These are phyloP conservation scores for Pythium vanterpoolii DNA, from an alignment of 352 stramenopile genomes.

Conservation along the genomic window DNA sequence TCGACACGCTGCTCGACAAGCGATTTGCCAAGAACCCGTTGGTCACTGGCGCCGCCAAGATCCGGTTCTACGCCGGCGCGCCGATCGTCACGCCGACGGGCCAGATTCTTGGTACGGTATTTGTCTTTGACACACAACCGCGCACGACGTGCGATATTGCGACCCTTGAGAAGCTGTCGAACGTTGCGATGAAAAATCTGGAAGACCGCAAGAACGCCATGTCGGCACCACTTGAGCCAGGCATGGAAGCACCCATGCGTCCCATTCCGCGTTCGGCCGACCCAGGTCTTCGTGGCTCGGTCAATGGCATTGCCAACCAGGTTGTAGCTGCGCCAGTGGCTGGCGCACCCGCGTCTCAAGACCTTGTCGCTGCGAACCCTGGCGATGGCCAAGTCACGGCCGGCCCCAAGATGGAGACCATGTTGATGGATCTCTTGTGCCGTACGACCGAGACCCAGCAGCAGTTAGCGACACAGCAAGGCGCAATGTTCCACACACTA, in stretches of 20 bases:
- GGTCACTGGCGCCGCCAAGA: slow-evolving; percentile 79
- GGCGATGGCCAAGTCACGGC: slow-evolving; percentile 80
- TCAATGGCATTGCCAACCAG: slow-evolving; percentile 78
- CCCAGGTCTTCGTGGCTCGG: slow-evolving; percentile 50
- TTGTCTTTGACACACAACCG: slow-evolving; percentile 86
- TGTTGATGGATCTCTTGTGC: slow-evolving; percentile 88
- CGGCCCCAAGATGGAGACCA: slow-evolving; percentile 88
- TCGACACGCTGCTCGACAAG: slow-evolving; percentile 84
- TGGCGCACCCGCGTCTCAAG: slow-evolving; percentile 52
- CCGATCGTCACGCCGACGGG: slow-evolving; percentile 78
- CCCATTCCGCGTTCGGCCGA: slow-evolving; percentile 27
- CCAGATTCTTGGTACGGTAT: slow-evolving; percentile 83
- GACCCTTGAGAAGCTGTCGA: slow-evolving; percentile 85
- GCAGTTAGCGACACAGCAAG: slow-evolving; percentile 88
- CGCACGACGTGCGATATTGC: slow-evolving; percentile 83
- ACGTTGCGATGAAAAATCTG: slow-evolving; percentile 88
- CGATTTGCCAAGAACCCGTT: slow-evolving; percentile 85
- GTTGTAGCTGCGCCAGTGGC: slow-evolving; percentile 56
- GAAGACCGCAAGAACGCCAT: slow-evolving; percentile 88
- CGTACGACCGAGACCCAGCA: slow-evolving; percentile 88
- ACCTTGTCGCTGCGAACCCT: slow-evolving; percentile 77
- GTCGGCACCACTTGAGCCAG: slow-evolving; percentile 54
- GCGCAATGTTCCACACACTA: slow-evolving; percentile 89
- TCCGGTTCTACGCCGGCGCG: slow-evolving; percentile 82
- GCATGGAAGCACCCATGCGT: slow-evolving; percentile 32